Evolutionary conservation across 2,329 filamentous ascomycete genomes (phyloP), one percentile per base, ranked within the genome.

Genomic region (Colletotrichum godetiae): DNA sequence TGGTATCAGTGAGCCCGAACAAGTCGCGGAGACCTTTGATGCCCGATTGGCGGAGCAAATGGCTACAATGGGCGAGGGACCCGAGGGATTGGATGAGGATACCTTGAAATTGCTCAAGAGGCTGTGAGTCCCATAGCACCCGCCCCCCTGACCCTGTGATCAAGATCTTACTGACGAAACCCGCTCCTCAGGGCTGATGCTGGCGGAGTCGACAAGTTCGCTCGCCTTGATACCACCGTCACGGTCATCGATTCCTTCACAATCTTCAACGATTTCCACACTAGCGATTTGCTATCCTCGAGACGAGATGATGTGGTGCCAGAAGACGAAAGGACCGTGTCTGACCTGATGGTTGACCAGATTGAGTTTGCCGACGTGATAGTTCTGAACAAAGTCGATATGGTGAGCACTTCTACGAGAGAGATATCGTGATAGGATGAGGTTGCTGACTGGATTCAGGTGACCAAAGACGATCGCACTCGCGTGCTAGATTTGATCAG

Each of bases 331-430:
- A 85, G 92, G 0, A 94, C 92, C 0, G 92, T 95, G 2, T 93
- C 92, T 0, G 92, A 94, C 76, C 86, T 95, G 0, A 93, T 94
- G 87, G 92, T 93, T 0, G 92, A 94, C 76, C 92, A 94, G 77
- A 93, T 94, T 72, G 93, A 95, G 80, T 95, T 95, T 76, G 92
- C 92, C 0, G 92, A 94, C 75, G 92, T 94, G 7, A 87, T 94
- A 15, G 86, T 94, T 4, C 82, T 94, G 24, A 94, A 94, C 82
- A 94, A 94, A 80, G 84, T 89, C 6, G 92, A 94, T 73, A 88
- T 90, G 73, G 90, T 93, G 15, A 24, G 78, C 59, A 7, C 6
- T 10, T 12, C 10, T 24, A 15, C 5, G 22, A 0, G 22, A 8
- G 8, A 1, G n/a, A 2, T 24, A 2, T 6, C 2, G 33, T 68